Base-by-base conservation (phyloP, 2,329 filamentous ascomycete genomes). In the Domatiomyces globalis region DNA sequence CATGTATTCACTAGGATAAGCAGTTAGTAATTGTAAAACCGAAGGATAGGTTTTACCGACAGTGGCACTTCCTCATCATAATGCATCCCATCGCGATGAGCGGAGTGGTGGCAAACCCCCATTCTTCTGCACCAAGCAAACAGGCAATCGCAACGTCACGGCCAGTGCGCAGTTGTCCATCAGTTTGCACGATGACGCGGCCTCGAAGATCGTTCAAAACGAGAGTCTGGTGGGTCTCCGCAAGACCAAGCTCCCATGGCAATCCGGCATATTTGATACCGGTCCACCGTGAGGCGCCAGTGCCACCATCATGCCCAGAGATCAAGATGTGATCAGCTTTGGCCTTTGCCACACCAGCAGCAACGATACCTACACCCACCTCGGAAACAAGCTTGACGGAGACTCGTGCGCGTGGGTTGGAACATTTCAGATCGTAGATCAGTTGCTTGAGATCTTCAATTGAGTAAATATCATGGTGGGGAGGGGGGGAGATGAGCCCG, bases 201-300 rank as follows among this genome's bases (percentile, higher is more conserved):
- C 90, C 90, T 76, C 90, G 85, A 17, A 96, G 80, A 65, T 95
- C 90, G 69, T 96, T 96, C 43, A 96, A 76, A 10, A 96, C 90
- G 58, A 96, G 75, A 12, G 90, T 96, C 71, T 96, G 90, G 66
- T 96, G 90, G 45, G 89, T 95, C 73, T 96, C 90, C 5, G 90
- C 90, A 62, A 96, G 84, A 78, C 90, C 90, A 60, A 96, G 68
- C 69, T 96, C 90, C 89, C 89, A 96, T 22, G 90, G 90, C 36
- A 95, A 80, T 77, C 90, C 90, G 48, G 89, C 90, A 67, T 95
- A 95, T 71, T 95, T 95, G 80, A 95, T 95, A 75, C 90, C 90
- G 63, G 90, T 96, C 90, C 90, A 96, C 68, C 90, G 78, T 49
- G 89, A 95, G 54, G 90, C 90, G 75, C 90, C 90, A 55, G 90